phyloP scores from a whole-genome alignment of 2,329 filamentous ascomycete genomes.

The Pseudogymnoascus sp. region DNA sequence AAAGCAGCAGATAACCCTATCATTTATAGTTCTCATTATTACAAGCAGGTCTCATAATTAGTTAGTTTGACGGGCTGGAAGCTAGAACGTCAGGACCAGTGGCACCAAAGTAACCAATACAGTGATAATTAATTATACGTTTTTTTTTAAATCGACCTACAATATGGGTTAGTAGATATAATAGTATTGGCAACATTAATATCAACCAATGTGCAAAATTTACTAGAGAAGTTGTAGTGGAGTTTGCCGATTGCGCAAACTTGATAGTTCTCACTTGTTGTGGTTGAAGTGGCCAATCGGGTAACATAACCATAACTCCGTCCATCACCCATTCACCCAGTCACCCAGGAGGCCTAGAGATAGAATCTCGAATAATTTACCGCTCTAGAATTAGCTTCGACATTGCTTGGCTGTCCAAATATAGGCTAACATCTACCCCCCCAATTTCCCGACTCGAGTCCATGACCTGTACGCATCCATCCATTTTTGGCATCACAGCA shows the following conservation, averaged over 20 bases:
- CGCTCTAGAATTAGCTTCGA: slow-evolving; percentile 16
- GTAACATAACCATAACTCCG: background rate
- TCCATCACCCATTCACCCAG: background rate
- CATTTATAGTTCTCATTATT: background rate
- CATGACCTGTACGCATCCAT: slow-evolving; percentile 38
- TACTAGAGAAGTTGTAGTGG: background rate
- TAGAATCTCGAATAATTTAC: background rate
- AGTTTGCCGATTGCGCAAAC: background rate
- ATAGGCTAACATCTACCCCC: slow-evolving; percentile 31
- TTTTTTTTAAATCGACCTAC: background rate
- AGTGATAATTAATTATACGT: background rate
- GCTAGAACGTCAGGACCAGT: background rate
- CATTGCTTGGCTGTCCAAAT: slow-evolving; percentile 28
- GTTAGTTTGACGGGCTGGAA: background rate
- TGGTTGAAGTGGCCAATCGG: background rate
- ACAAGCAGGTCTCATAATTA: background rate
- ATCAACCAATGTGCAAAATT: background rate
- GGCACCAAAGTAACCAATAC: background rate
- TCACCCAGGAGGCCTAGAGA: background rate
- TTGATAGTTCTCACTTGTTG: background rate
- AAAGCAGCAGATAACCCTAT: background rate
- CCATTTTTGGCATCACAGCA: slow-evolving; percentile 35
- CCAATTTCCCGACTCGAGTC: slow-evolving; percentile 23
- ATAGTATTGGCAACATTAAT: background rate
- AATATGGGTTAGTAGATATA: background rate